A percentile compares a stretch with the other conserved stretches of the same genome.
Evolutionary conservation across 305 asterid species (phyloP).

Genomic region (Striga hermonthica): DNA sequence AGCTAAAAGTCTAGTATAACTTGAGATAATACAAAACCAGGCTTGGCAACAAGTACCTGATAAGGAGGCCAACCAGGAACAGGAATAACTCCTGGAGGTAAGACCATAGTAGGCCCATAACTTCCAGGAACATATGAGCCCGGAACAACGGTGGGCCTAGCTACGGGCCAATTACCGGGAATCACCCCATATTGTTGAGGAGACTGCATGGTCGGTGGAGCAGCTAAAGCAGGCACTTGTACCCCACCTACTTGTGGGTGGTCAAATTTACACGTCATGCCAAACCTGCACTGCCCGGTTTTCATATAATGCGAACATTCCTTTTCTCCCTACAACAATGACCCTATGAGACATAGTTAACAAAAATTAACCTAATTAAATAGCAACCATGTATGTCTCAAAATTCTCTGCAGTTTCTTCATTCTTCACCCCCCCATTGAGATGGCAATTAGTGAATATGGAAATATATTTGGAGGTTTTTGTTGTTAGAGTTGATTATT

Average conservation of each 20-base stretch:
- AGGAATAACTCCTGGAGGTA: too few relatives aligned
- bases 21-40: too few relatives aligned
- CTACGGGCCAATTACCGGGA: too few relatives aligned
- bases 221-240: constrained; percentile 30
- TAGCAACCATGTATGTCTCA: not conserved
- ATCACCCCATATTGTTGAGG: not conserved
- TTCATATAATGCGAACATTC: constrained; percentile 79
- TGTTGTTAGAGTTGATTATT: not conserved
- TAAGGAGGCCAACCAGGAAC: too few relatives aligned
- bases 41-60: too few relatives aligned
- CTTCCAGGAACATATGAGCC: too few relatives aligned
- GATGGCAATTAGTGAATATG: not conserved
- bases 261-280: constrained; percentile 84
- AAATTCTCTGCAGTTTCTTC: not conserved
- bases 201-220: constrained; percentile 36
- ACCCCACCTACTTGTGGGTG: constrained; percentile 82
- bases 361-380: not conserved
- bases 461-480: not conserved
- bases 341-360: constrained; percentile 19
- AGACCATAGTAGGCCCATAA: too few relatives aligned
- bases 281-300: constrained; percentile 91
- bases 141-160: too few relatives aligned
- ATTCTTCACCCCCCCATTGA: not conserved
- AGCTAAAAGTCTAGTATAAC: too few relatives aligned
- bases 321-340: constrained; percentile 69